These are phyloP conservation scores for Arthrobotrys musiformis DNA, from an alignment of 2,329 filamentous ascomycete species.

Conservation along the genomic window DNA sequence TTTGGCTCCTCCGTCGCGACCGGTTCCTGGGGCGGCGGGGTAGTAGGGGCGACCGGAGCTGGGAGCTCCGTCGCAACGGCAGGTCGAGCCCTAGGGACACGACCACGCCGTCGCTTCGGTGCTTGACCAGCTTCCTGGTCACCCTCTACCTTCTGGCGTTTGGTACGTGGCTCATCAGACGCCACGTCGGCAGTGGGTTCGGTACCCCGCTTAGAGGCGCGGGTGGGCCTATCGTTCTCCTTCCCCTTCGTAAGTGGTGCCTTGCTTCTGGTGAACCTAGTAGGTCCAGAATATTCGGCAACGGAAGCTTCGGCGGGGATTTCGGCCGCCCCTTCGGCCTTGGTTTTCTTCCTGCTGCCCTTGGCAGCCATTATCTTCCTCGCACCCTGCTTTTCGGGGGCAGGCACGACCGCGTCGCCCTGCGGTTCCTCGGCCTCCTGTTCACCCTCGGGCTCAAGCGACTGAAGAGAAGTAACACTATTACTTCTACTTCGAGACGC, in stretches of 20 bases:
- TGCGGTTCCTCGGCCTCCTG: not conserved
- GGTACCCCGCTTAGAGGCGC: not conserved
- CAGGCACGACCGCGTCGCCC: not conserved
- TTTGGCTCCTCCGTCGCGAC: not conserved
- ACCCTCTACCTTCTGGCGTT: not conserved
- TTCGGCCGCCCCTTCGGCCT: not conserved
- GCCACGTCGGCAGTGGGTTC: not conserved
- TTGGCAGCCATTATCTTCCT: not conserved
- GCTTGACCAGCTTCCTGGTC: not conserved
- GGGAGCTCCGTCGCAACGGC: not conserved
- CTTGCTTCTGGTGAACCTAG: slow-evolving; percentile 9
- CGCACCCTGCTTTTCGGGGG: not conserved
- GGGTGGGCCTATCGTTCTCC: not conserved
- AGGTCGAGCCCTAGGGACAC: not conserved
- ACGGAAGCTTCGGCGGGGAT: not conserved
- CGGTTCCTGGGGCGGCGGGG: not conserved
- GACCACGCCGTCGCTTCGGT: not conserved
- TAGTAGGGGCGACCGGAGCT: not conserved
- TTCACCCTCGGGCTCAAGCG: not conserved
- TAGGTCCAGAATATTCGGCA: slow-evolving; percentile 1
- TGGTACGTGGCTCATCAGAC: not conserved
- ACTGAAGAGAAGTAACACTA: not conserved
- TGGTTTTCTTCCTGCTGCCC: slow-evolving; percentile 1
- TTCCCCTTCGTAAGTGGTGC: not conserved
- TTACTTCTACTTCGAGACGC: not conserved